Percentiles rank a stretch among this genome's conserved stretches.
phyloP scores from a whole-genome alignment of 805 yeast genomes.

The Candida yuanshanica region DNA sequence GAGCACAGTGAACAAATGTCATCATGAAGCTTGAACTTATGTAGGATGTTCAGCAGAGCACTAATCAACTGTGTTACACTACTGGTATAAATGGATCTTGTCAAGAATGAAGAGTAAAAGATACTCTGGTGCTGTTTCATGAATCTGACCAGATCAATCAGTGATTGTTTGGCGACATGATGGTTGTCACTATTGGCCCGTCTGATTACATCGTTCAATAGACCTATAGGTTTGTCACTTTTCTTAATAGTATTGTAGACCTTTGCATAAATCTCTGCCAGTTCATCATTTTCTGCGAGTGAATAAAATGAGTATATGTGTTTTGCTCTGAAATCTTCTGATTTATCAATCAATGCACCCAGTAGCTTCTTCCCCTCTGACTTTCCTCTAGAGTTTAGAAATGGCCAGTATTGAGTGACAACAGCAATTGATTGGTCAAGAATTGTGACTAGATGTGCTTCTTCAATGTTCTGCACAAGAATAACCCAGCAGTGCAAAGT shows the following conservation, averaged over 20 bases:
- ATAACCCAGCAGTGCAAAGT: slow-evolving; percentile 66
- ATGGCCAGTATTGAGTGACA: slow-evolving; percentile 60
- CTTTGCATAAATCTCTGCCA: slow-evolving; percentile 27
- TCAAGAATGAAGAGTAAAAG: slow-evolving; percentile 40
- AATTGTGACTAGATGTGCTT: slow-evolving; percentile 54
- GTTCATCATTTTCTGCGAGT: slow-evolving; percentile 38
- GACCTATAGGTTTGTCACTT: slow-evolving; percentile 27
- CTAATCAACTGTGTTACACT: slow-evolving; percentile 42
- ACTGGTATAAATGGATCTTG: slow-evolving; percentile 26
- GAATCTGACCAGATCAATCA: slow-evolving; percentile 55
- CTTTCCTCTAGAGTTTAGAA: slow-evolving; percentile 45
- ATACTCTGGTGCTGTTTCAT: slow-evolving; percentile 45
- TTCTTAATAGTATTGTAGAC: slow-evolving; percentile 26
- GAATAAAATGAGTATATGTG: slow-evolving; percentile 51
- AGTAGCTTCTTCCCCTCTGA: slow-evolving; percentile 48
- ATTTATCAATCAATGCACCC: slow-evolving; percentile 28
- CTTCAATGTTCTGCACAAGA: slow-evolving; percentile 51
- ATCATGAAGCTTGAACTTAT: slow-evolving; percentile 45
- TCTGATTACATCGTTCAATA: slow-evolving; percentile 47
- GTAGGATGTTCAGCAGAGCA: slow-evolving; percentile 50
- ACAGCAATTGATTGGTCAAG: slow-evolving; percentile 72
- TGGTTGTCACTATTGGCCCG: slow-evolving; percentile 58
- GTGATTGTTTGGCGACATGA: slow-evolving; percentile 67
- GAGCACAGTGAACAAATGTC: slow-evolving; percentile 57
- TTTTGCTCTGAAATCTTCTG: slow-evolving; percentile 28